phyloP scores from a whole-genome alignment of 768 basidiomycete species.

The Coprinopsis sp. region DNA sequence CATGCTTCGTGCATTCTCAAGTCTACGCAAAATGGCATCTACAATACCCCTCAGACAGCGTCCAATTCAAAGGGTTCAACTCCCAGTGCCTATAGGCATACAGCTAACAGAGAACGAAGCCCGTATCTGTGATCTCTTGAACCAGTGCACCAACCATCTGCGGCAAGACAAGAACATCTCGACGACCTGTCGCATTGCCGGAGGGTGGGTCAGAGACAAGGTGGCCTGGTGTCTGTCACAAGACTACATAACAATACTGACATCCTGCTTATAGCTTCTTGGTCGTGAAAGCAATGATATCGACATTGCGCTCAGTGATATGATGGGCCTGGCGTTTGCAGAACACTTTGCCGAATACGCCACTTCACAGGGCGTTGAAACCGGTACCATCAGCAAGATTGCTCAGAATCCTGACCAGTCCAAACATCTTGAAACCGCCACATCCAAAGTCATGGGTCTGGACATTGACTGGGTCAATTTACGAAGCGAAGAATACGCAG shows the following conservation, averaged over 20 bases:
- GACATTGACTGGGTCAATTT: conserved; percentile 94
- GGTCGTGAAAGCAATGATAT: conserved; percentile 83
- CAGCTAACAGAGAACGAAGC: conserved; percentile 64
- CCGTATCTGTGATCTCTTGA: conserved; percentile 69
- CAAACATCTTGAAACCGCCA: conserved; percentile 96
- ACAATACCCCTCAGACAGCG: conserved; percentile 16
- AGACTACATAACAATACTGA: background rate
- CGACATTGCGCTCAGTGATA: conserved; percentile 83
- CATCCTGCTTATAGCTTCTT: conserved; percentile 53
- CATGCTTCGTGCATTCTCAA: conserved; percentile 2
- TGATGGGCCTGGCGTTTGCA: conserved; percentile 91
- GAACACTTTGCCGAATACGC: conserved; percentile 67
- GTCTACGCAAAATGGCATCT: conserved; percentile 4
- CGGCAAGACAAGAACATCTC: conserved; percentile 46
- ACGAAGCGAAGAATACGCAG: conserved; percentile 86
- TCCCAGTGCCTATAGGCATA: conserved; percentile 35
- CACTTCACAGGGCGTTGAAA: conserved; percentile 42
- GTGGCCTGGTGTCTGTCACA: conserved; percentile 34
- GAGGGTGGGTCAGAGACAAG: conserved; percentile 99
- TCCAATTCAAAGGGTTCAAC: conserved; percentile 12
- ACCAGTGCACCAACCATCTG: conserved; percentile 65
- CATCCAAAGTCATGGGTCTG: conserved; percentile 70
- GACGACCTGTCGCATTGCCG: conserved; percentile 84
- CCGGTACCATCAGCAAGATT: conserved; percentile 71
- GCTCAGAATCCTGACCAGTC: conserved; percentile 95